These are phyloP conservation scores for Hygrocybe punicea DNA, from an alignment of 768 basidiomycete species.

Conservation along the genomic window DNA sequence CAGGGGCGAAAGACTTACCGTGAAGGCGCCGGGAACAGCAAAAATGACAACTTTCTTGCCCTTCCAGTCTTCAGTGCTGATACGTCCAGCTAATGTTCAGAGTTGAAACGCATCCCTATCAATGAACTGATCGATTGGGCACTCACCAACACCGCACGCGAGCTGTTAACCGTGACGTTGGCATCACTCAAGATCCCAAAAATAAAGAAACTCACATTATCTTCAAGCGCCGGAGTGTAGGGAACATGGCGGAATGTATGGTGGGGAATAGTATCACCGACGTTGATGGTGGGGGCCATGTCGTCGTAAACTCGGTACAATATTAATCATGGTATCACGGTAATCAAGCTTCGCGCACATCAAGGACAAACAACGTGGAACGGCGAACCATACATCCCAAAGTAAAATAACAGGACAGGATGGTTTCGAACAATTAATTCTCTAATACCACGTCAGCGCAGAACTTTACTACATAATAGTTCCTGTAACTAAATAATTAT, in stretches of 20 bases:
- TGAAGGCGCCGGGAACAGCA: slow-evolving; percentile 79
- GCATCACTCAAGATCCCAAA: slow-evolving; percentile 2
- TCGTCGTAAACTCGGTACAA: too few relatives aligned
- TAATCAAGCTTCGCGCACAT: background rate
- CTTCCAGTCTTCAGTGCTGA: slow-evolving; percentile 65
- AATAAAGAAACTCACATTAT: slow-evolving; percentile 42
- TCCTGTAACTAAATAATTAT: too few relatives aligned
- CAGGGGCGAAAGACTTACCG: slow-evolving; percentile 52
- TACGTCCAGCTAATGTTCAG: slow-evolving; percentile 41
- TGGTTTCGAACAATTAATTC: too few relatives aligned
- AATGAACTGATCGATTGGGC: too few relatives aligned
- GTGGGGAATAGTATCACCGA: slow-evolving; percentile 50
- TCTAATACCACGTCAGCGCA: too few relatives aligned
- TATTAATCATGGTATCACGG: too few relatives aligned
- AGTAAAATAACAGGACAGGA: too few relatives aligned
- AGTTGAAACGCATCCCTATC: slow-evolving; percentile 4
- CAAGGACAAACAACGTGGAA: background rate
- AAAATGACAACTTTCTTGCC: slow-evolving; percentile 80
- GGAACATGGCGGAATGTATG: slow-evolving; percentile 53
- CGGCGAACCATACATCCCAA: too few relatives aligned
- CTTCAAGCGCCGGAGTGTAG: slow-evolving; percentile 59
- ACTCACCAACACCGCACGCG: too few relatives aligned
- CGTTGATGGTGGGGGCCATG: slow-evolving; percentile 42
- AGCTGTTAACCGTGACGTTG: too few relatives aligned
- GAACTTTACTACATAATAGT: too few relatives aligned